Conservation (phyloP, 495 filamentous ascomycete genomes). For the Bryoglossum gracile region DNA sequence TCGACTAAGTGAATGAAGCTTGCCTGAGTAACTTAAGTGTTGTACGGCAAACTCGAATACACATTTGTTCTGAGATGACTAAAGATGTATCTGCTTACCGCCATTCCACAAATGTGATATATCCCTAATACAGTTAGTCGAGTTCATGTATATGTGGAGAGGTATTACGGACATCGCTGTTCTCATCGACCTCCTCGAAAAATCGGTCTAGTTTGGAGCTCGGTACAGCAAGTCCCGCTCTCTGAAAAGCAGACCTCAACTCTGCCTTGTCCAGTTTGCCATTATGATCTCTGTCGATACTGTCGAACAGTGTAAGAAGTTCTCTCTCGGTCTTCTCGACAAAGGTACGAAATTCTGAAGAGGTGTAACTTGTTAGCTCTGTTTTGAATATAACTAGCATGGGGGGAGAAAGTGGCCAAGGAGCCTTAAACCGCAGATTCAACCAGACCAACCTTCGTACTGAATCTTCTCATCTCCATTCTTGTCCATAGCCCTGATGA, state of each 20-base stretch:
- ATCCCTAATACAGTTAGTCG: slow-evolving; percentile 34
- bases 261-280: slow-evolving; percentile 85
- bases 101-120: slow-evolving; percentile 91
- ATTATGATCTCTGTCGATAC: slow-evolving; percentile 79
- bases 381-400: no score
- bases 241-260: slow-evolving; percentile 67
- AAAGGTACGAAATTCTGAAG: slow-evolving; percentile 76
- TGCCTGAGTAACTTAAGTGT: no score
- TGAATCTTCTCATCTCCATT: slow-evolving; percentile 84
- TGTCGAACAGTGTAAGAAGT: slow-evolving; percentile 71
- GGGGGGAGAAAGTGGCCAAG: background rate
- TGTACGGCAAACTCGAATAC: no score
- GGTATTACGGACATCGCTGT: slow-evolving; percentile 55
- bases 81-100: slow-evolving; percentile 51
- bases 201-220: slow-evolving; percentile 72
- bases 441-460: slow-evolving; percentile 60
- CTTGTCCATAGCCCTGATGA: slow-evolving; percentile 75
- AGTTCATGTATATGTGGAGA: no score
- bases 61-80: no score
- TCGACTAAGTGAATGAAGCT: no score
- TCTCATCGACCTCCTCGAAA: slow-evolving; percentile 82
- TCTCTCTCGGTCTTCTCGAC: slow-evolving; percentile 80
- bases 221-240: slow-evolving; percentile 72
- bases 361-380: slow-evolving; percentile 1
- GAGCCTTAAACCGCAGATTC: background rate